Conservation (phyloP, 2,329 filamentous ascomycete genomes). For the Trichophyton simii region DNA sequence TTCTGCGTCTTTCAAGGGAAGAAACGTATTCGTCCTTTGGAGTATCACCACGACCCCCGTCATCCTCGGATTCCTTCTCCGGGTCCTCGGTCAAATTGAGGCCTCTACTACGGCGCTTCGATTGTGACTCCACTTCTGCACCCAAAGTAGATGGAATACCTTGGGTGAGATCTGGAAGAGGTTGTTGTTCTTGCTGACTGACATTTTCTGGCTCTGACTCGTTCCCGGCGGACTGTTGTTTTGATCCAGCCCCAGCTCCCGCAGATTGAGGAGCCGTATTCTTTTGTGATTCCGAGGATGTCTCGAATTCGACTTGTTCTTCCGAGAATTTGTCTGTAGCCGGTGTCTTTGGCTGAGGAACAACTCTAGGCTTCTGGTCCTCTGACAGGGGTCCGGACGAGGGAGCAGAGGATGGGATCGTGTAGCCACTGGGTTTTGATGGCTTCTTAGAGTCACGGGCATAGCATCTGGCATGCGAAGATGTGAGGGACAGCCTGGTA, state of each 20-base stretch:
- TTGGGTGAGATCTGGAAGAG: constrained; percentile 81
- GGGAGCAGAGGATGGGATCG: constrained; percentile 12
- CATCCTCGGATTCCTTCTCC: constrained; percentile 30
- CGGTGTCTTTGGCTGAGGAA: constrained; percentile 5
- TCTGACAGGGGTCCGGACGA: constrained; percentile 14
- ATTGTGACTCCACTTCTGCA: constrained; percentile 50
- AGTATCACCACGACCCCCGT: constrained; percentile 47
- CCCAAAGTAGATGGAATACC: constrained; percentile 87
- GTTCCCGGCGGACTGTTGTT: constrained; percentile 3
- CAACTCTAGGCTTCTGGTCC: constrained; percentile 18
- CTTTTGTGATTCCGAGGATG: constrained; percentile 22
- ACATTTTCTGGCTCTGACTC: not conserved
- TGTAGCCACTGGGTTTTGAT: constrained; percentile 19
- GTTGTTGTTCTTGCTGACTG: constrained; percentile 30
- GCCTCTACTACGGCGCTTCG: constrained; percentile 24
- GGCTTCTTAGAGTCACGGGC: constrained; percentile 27
- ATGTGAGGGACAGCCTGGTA: constrained; percentile 24
- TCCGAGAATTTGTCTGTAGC: constrained; percentile 19
- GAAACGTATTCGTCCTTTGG: constrained; percentile 78
- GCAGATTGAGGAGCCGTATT: constrained; percentile 21
- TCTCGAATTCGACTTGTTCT: constrained; percentile 30
- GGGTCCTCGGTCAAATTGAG: constrained; percentile 45
- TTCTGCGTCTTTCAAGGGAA: constrained; percentile 71
- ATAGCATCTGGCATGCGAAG: constrained; percentile 28
- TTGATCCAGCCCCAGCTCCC: constrained; percentile 17